phyloP scores from a whole-genome alignment of 2,329 filamentous ascomycete species.

The Metarhizium sp. region DNA sequence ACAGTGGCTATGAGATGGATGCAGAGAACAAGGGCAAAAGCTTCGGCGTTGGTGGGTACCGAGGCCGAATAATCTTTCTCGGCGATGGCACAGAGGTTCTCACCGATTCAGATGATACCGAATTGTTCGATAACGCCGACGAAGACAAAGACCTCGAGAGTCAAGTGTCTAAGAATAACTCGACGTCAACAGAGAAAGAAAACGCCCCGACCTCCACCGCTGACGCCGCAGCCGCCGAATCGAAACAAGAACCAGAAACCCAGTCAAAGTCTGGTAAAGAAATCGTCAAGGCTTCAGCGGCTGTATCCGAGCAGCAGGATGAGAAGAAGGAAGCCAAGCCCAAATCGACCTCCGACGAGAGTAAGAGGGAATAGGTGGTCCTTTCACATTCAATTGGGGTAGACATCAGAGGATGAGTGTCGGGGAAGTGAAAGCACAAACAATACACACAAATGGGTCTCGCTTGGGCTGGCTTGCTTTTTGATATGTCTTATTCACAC shows the following conservation, averaged over 20 bases:
- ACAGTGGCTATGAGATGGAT: slow-evolving; percentile 68
- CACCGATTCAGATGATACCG: slow-evolving; percentile 79
- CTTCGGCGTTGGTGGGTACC: slow-evolving; percentile 60
- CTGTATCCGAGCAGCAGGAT: slow-evolving; percentile 9
- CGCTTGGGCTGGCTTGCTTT: slow-evolving; percentile 4
- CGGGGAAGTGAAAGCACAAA: background rate
- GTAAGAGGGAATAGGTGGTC: slow-evolving; percentile 28
- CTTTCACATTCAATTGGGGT: slow-evolving; percentile 8
- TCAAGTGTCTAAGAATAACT: slow-evolving; percentile 60
- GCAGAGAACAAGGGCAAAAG: slow-evolving; percentile 53
- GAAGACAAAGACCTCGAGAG: slow-evolving; percentile 80
- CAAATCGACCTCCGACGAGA: slow-evolving; percentile 17
- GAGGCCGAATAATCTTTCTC: slow-evolving; percentile 85
- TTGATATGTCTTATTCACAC: slow-evolving; percentile 1
- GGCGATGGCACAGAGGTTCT: slow-evolving; percentile 91
- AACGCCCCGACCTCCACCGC: slow-evolving; percentile 11
- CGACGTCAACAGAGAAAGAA: slow-evolving; percentile 17
- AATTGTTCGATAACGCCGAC: slow-evolving; percentile 83
- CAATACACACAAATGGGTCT: background rate
- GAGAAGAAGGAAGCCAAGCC: slow-evolving; percentile 16
- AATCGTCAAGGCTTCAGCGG: background rate
- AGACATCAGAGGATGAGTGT: background rate
- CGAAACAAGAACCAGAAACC: slow-evolving; percentile 8
- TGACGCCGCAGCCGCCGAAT: slow-evolving; percentile 8
- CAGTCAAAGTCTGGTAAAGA: slow-evolving; percentile 6